Evolutionary conservation across 768 basidiomycete species (phyloP), one percentile per base, ranked within the genome.

Genomic region (Aureoboletus auriporus): DNA sequence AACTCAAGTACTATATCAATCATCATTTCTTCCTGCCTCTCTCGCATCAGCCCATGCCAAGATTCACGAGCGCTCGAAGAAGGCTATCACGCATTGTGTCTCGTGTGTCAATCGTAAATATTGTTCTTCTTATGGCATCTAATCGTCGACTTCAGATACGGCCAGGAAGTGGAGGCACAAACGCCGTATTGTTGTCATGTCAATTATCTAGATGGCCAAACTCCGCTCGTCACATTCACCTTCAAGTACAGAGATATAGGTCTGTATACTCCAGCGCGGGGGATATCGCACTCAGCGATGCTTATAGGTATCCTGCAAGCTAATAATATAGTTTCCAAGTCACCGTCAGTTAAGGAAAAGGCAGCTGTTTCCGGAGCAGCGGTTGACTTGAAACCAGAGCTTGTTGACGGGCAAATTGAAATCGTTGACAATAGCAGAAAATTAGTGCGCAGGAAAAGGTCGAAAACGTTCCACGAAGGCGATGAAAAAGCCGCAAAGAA

Each of bases 11-110:
- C 16, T 44, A 1, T 46, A 17, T 23, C 20, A 23, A 0, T 0
- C 14, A 0, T 8, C 31, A 33, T 33, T 33, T 26, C 10, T 33
- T 30, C 26, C 17, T 7, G 17, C 1, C 28, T 23, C 6, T 1
- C 11, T 5, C 3, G 41, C 16, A 6, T 2, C 34, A 1, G 35
- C 42, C 11, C 52, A 58, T 40, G 41, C 42, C 40, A 68, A 62
- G 37, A 39, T 66, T 10, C 65, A 66, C 35, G 66, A 66, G 17
- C 62, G 62, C 26, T 53, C 60, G 28, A 66, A 66, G 52, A 66
- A 66, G 49, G 65, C 60, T 13, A 47, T 67, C 11, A 54, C 62
- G 1, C 62, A 66, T 9, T 58, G 60, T 47, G 52, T 66, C 31
- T 53, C 56, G 60, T 66, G 38, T 31, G 67, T 57, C 36, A 8